Conservation (phyloP, 2,329 filamentous ascomycete species). For the Orbilia blumenaviensis region DNA sequence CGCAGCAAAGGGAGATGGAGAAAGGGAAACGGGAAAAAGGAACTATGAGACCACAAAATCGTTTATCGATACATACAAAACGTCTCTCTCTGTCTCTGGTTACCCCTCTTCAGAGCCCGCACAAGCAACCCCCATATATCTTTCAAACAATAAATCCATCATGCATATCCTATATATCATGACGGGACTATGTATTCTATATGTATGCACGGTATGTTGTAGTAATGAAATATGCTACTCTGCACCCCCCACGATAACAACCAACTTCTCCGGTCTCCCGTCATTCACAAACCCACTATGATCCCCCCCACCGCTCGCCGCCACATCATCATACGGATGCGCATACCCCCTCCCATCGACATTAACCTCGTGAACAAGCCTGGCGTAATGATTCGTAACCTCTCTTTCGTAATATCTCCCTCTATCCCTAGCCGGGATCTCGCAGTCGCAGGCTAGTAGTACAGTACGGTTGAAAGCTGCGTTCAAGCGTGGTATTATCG, state of each 20-base stretch:
- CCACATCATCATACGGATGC: conserved; percentile 77
- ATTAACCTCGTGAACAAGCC: conserved; percentile 71
- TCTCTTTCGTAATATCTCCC: conserved; percentile 68
- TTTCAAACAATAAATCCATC: no score
- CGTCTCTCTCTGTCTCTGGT: no score
- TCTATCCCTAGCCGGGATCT: conserved; percentile 59
- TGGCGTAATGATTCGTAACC: conserved; percentile 73
- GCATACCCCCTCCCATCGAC: conserved; percentile 72
- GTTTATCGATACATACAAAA: no score
- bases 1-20: no score
- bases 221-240: background rate
- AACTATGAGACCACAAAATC: no score
- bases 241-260: conserved; percentile 66
- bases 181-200: no score
- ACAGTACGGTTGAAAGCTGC: conserved; percentile 80
- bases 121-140: no score
- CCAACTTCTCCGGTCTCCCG: conserved; percentile 67
- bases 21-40: no score
- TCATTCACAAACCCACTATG: conserved; percentile 72
- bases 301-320: conserved; percentile 66
- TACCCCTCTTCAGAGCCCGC: no score
- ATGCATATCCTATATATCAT: no score
- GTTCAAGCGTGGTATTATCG: conserved; percentile 70
- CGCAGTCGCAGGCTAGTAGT: conserved; percentile 63
- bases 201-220: background rate